phyloP scores from a whole-genome alignment of 306 rosid species.

The Gynostemma pentaphyllum region DNA sequence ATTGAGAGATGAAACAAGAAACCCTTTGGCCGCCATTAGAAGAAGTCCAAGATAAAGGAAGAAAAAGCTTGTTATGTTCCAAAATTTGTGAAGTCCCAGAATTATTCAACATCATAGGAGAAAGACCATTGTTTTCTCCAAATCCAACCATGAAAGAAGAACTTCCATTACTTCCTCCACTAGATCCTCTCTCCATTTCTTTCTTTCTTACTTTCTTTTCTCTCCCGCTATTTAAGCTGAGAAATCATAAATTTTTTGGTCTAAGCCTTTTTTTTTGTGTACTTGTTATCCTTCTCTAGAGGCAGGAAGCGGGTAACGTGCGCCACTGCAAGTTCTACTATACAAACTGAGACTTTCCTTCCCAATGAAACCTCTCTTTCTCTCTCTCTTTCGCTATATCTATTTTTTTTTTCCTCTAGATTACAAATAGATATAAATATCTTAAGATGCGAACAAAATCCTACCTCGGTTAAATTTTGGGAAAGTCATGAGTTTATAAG shows the following conservation, averaged over 20 bases:
- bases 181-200: slow-evolving; percentile 8
- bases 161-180: background rate
- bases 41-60: slow-evolving; percentile 23
- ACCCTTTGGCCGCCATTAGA: slow-evolving; percentile 5
- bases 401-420: too few species aligned
- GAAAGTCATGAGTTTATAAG: too few species aligned
- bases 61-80: slow-evolving; percentile 18
- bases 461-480: too few species aligned
- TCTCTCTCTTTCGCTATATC: background rate
- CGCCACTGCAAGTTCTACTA: slow-evolving; percentile 35
- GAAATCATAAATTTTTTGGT: too few species aligned
- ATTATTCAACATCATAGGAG: slow-evolving; percentile 18
- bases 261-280: background rate
- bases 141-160: slow-evolving; percentile 33
- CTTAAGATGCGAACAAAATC: too few species aligned
- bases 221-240: slow-evolving; percentile 38
- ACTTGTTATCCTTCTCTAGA: too few species aligned
- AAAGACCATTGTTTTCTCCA: slow-evolving; percentile 27
- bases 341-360: slow-evolving; percentile 34
- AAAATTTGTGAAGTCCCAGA: background rate
- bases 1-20: slow-evolving; percentile 15
- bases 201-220: background rate
- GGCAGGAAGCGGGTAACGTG: slow-evolving; percentile 64
- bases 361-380: slow-evolving; percentile 37
- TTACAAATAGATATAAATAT: too few species aligned